phyloP scores from a whole-genome alignment of 2,329 filamentous ascomycete species.

The Colletotrichum kahawae region DNA sequence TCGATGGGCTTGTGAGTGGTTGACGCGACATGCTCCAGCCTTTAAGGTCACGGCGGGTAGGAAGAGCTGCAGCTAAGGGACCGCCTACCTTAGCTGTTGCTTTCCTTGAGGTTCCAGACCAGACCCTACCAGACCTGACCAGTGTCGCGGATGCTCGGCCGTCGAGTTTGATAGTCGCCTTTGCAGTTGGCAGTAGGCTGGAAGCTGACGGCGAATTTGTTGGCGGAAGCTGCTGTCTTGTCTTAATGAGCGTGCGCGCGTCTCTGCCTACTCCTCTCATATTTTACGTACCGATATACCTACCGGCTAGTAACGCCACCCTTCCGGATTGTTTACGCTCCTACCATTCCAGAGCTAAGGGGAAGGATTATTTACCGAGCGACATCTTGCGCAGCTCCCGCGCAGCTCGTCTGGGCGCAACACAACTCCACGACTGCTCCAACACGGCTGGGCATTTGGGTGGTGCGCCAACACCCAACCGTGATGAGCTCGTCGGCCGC shows the following conservation, averaged over 20 bases:
- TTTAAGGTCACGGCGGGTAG: not conserved
- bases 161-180: not conserved
- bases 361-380: not conserved
- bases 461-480: slow-evolving; percentile 19
- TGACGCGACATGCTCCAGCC: slow-evolving; percentile 3
- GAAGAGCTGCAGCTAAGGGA: not conserved
- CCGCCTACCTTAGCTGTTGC: not conserved
- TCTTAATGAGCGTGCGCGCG: not conserved
- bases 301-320: not conserved
- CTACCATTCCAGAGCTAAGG: not conserved
- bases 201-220: not conserved
- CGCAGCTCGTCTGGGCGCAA: slow-evolving; percentile 22
- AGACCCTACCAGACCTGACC: not conserved
- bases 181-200: not conserved
- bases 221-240: not conserved
- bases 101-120: not conserved
- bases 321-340: not conserved
- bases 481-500: slow-evolving; percentile 24
- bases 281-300: not conserved
- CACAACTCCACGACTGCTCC: slow-evolving; percentile 30
- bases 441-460: slow-evolving; percentile 10
- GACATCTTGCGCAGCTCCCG: not conserved
- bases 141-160: not conserved
- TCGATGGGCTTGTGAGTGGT: not conserved
- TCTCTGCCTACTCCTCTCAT: not conserved